Evolutionary conservation across 2,329 filamentous ascomycete species (phyloP), one percentile per base, ranked within the genome.

Genomic region (Fusarium keratoplasticum): DNA sequence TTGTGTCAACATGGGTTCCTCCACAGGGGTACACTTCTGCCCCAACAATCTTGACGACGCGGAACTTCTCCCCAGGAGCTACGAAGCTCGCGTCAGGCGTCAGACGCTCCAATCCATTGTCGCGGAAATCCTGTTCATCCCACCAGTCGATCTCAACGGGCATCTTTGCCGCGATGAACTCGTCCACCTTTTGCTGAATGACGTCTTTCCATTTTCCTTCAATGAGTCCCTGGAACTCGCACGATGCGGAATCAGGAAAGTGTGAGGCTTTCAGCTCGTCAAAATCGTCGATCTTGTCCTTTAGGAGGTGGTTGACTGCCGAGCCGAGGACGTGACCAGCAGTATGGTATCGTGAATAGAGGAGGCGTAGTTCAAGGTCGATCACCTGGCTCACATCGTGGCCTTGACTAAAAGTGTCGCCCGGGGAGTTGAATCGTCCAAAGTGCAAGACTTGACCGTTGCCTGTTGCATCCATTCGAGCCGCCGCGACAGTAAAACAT

Each of bases 1-100:
- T 92, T 20, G 83, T 87, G 33, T 87, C 84, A 5, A 94, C 92
- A 84, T 95, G 93, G 29, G 93, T 95, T 0, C 93, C 93, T 9
- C 93, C 93, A 80, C 93, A 95, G 1, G 93, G 92, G 83, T 95
- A 94, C 29, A 88, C 88, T 74, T 92, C 93, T 0, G 89, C 88
- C 0, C 92, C 92, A 0, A 90, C 88, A 69, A 95, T 93, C 67
- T 89, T 88, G 27, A 94, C 92, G 0, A 94, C 91, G 10, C 93
- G 85, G 35, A 92, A 89, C 79, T 89, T 90, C 74, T 88, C 88
- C 42, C 81, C 81, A 0, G 74, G 74, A 1, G 70, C 66, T 11
- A 70, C 68, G 7, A 78, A 73, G 22, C 74, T 76, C 69, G 82
- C 81, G 68, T 90, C 86, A 0, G 89, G 88, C 20, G 89, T 87